These are phyloP conservation scores for Fusarium pseudocircinatum DNA, from an alignment of 2,329 filamentous ascomycete species.

Conservation along the genomic window DNA sequence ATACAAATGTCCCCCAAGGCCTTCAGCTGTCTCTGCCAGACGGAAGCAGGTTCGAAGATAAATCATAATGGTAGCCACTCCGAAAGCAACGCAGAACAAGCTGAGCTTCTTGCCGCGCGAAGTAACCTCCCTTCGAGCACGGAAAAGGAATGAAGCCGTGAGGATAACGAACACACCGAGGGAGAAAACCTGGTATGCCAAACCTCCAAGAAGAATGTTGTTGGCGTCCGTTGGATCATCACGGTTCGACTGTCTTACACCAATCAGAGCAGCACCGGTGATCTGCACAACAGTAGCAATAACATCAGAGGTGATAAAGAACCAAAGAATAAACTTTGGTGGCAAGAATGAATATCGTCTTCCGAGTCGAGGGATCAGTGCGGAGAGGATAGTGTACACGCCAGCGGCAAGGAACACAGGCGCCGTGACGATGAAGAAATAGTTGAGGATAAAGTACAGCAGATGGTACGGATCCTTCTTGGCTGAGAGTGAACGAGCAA, in stretches of 20 bases:
- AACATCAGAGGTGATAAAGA: slow-evolving; percentile 65
- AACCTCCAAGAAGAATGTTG: slow-evolving; percentile 64
- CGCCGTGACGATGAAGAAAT: slow-evolving; percentile 69
- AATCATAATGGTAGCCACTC: slow-evolving; percentile 57
- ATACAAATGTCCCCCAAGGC: slow-evolving; percentile 55
- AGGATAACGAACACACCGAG: slow-evolving; percentile 60
- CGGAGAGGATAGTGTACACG: slow-evolving; percentile 64
- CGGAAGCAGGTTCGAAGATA: slow-evolving; percentile 64
- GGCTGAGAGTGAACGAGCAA: slow-evolving; percentile 58
- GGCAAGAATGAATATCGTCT: slow-evolving; percentile 55
- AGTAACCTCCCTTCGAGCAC: slow-evolving; percentile 45
- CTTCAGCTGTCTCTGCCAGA: slow-evolving; percentile 63
- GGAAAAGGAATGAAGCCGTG: slow-evolving; percentile 52
- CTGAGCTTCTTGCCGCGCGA: slow-evolving; percentile 42
- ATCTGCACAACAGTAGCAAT: slow-evolving; percentile 64
- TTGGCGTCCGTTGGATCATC: slow-evolving; percentile 62
- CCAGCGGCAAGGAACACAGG: slow-evolving; percentile 66
- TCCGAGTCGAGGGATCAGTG: slow-evolving; percentile 58
- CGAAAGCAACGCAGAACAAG: slow-evolving; percentile 54
- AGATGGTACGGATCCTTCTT: slow-evolving; percentile 63
- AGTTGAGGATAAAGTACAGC: slow-evolving; percentile 66
- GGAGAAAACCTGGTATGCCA: slow-evolving; percentile 64
- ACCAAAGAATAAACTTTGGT: slow-evolving; percentile 59
- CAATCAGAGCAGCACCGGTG: slow-evolving; percentile 63
- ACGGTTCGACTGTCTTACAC: slow-evolving; percentile 57